Evolutionary conservation across 805 yeast genomes (phyloP).

Genomic region (Tetrapisispora arboricola): DNA sequence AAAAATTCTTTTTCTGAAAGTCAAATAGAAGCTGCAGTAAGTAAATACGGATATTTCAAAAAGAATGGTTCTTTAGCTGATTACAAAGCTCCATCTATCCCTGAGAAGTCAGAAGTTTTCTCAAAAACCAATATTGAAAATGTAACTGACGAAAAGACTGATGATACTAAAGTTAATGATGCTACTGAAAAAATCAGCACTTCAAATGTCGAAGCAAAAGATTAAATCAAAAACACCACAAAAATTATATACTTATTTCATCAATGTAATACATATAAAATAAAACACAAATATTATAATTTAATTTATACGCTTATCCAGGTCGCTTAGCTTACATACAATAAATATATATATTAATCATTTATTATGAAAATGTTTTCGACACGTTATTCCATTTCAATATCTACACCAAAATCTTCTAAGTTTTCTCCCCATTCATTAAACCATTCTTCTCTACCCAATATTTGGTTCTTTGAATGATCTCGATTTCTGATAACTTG

Average conservation of each 20-base stretch:
- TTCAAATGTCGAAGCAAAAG: no score
- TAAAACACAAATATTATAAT: background rate
- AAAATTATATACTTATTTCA: constrained; percentile 3
- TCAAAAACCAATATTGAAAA: background rate
- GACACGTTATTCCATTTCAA: constrained; percentile 41
- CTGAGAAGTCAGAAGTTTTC: background rate
- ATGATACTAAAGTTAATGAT: no score
- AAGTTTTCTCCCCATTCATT: constrained; percentile 78
- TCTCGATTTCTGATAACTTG: constrained; percentile 23
- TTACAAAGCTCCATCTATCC: background rate
- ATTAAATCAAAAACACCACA: constrained; percentile 35
- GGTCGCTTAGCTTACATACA: no score
- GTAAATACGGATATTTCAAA: constrained; percentile 14
- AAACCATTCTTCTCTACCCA: constrained; percentile 46
- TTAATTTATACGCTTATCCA: no score
- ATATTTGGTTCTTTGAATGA: constrained; percentile 30
- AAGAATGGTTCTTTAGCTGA: constrained; percentile 14
- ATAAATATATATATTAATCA: no score
- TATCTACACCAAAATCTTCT: constrained; percentile 81
- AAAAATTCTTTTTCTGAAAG: constrained; percentile 36
- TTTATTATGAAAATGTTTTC: no score
- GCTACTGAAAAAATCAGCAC: no score
- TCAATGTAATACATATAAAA: background rate
- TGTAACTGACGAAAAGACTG: background rate
- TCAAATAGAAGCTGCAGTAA: constrained; percentile 17